Evolutionary conservation across 495 filamentous ascomycete genomes (phyloP), one percentile per base, ranked within the genome.

Genomic region (Penicillium arizonense): DNA sequence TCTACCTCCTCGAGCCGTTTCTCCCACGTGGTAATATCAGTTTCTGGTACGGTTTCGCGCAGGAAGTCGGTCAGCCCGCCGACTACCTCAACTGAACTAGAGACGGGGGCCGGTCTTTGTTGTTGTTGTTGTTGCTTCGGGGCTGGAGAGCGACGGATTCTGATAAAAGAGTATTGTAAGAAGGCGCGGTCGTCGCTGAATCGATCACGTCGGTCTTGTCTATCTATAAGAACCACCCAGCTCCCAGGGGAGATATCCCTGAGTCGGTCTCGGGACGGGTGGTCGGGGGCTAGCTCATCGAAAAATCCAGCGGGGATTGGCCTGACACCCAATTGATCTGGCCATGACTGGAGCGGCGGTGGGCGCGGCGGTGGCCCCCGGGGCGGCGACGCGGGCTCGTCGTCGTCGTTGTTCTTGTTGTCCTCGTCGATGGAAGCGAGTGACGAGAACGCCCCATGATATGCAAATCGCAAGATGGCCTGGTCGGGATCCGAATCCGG

Each of bases 11-110:
- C 54, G 41, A 56, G 1, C 41, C 44, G 47, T 50, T 40, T 52
- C 33, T 56, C 54, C 34, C 35, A 56, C 23, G 23, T 45, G 40
- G 54, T 1, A 33, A 74, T 45, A 58, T 80, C 55, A n/a, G 32
- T 52, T 12, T 18, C 54, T 50, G 54, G 47, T 35, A 39, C 54
- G 23, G 54, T 56, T 13, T 40, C 43, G 33, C 47, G 54, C 43
- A 56, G 47, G 40, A 56, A 56, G 8, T 51, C 41, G 3, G 34
- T 56, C n/a, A 56, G 35, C 50, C 50, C 55, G 40, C 55, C 55
- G 5, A 58, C 55, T 21, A 53, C 55, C 40, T 58, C 44, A 9
- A 53, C 36, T 3, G 20, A 28, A 20, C 13, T 37, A 43, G 53
- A 20, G 23, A 24, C 12, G 30, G 20, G 42, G 21, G 32, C 21